These are phyloP conservation scores for Chlorella variabilis DNA, from an alignment of 163 green algal species.

Conservation along the genomic window DNA sequence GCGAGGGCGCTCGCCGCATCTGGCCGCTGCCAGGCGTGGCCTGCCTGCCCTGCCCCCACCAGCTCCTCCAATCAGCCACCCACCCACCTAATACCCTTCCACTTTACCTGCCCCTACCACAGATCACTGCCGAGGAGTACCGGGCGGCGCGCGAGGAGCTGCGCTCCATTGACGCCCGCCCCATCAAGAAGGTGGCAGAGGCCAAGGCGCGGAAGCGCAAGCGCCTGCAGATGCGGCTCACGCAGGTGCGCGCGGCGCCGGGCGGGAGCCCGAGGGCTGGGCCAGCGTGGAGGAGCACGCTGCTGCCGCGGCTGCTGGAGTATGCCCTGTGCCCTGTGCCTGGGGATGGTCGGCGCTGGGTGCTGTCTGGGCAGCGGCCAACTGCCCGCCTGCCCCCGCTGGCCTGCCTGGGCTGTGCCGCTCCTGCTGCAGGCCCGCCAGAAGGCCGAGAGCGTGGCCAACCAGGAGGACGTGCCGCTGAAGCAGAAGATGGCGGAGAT, in stretches of 20 bases:
- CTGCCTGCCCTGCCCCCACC: no score
- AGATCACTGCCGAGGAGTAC: slow-evolving; percentile 82
- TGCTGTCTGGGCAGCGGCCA: no score
- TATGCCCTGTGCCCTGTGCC: no score
- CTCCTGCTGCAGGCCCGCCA: slow-evolving; percentile 61
- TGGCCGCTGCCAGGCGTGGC: background rate
- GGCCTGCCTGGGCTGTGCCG: no score
- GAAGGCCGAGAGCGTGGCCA: slow-evolving; percentile 79
- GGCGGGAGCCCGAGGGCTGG: no score
- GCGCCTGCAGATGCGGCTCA: slow-evolving; percentile 53
- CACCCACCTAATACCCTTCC: no score
- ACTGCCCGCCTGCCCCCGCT: no score
- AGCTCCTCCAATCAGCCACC: no score
- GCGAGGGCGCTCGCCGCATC: no score
- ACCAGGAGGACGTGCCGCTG: slow-evolving; percentile 88
- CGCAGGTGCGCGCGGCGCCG: slow-evolving; percentile 6
- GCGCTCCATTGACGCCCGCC: slow-evolving; percentile 84
- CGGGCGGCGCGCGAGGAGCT: slow-evolving; percentile 82
- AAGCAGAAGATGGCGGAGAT: slow-evolving; percentile 87
- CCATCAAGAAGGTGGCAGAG: slow-evolving; percentile 98
- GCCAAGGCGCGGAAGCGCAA: slow-evolving; percentile 93
- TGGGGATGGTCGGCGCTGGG: no score
- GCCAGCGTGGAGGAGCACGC: no score
- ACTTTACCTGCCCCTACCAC: background rate
- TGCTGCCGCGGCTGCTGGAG: no score